Evolutionary conservation across 129 eudicot genomes (phyloP).

Genomic region (Flaveria sonorensis): DNA sequence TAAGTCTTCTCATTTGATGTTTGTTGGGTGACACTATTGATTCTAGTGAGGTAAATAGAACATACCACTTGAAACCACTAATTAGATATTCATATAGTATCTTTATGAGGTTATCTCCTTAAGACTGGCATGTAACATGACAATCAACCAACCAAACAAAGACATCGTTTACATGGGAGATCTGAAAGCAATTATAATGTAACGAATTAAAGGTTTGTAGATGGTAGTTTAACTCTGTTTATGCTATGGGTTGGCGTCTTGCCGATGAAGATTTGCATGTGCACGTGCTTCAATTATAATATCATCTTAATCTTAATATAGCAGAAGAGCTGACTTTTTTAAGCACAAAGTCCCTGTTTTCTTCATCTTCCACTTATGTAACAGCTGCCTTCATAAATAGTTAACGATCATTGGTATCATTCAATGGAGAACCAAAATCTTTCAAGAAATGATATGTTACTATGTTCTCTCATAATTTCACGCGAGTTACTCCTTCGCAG

Average conservation of each 20-base stretch:
- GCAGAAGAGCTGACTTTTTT: neutral
- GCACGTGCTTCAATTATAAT: neutral
- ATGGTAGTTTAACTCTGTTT: neutral
- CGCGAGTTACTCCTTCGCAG: conserved; percentile 42
- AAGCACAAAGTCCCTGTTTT: neutral
- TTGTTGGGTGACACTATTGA: neutral
- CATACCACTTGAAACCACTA: neutral
- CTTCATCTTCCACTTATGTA: neutral
- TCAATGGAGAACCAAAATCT: neutral
- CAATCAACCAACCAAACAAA: neutral
- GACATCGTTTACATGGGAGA: neutral
- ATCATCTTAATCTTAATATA: conserved; percentile 8
- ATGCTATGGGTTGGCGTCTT: neutral
- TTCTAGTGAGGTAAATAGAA: neutral
- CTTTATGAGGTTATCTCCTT: neutral
- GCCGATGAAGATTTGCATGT: neutral
- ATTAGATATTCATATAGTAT: neutral
- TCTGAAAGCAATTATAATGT: neutral
- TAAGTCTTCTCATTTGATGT: neutral
- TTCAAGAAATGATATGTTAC: neutral
- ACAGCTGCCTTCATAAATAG: neutral
- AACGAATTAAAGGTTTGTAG: neutral
- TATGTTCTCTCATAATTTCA: neutral
- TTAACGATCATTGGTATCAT: neutral
- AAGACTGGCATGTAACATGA: neutral